A percentile compares a stretch with the other conserved stretches of the same genome.
These are phyloP conservation scores for Penicillium sp. DNA, from an alignment of 2,329 filamentous ascomycete species.

Conservation along the genomic window DNA sequence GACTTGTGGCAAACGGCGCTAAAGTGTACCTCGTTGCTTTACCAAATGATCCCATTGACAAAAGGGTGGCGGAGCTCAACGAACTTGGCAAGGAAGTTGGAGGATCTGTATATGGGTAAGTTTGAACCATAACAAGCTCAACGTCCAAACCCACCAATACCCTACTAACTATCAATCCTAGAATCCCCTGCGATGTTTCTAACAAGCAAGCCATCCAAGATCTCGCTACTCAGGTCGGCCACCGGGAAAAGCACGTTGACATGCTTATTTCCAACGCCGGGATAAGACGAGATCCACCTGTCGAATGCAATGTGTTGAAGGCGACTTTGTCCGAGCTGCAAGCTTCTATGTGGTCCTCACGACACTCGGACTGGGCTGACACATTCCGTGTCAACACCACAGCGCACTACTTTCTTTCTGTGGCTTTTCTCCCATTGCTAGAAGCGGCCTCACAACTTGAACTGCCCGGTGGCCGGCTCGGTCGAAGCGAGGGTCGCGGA, in stretches of 20 bases:
- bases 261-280: conserved; percentile 53
- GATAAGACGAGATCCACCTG: conserved; percentile 48
- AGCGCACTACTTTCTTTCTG: conserved; percentile 52
- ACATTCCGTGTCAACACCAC: conserved; percentile 52
- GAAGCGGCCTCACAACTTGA: conserved; percentile 39
- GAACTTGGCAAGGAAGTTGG: conserved; percentile 38
- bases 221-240: conserved; percentile 34
- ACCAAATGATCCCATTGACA: conserved; percentile 43
- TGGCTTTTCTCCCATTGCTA: conserved; percentile 49
- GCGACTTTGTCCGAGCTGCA: conserved; percentile 47
- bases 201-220: conserved; percentile 44
- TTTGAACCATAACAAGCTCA: neutral
- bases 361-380: conserved; percentile 46
- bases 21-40: conserved; percentile 49
- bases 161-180: neutral
- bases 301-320: conserved; percentile 47
- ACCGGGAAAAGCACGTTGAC: conserved; percentile 46
- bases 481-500: conserved; percentile 45
- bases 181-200: conserved; percentile 37
- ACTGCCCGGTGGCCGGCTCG: conserved; percentile 29
- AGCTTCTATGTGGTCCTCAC: conserved; percentile 50
- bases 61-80: conserved; percentile 43
- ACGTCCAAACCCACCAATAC: neutral
- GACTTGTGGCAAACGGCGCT: conserved; percentile 48
- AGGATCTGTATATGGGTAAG: conserved; percentile 43